Percentiles rank a stretch among this genome's conserved stretches.
Conservation (phyloP, 2,329 filamentous ascomycete genomes). For the Beauveria varroae region DNA sequence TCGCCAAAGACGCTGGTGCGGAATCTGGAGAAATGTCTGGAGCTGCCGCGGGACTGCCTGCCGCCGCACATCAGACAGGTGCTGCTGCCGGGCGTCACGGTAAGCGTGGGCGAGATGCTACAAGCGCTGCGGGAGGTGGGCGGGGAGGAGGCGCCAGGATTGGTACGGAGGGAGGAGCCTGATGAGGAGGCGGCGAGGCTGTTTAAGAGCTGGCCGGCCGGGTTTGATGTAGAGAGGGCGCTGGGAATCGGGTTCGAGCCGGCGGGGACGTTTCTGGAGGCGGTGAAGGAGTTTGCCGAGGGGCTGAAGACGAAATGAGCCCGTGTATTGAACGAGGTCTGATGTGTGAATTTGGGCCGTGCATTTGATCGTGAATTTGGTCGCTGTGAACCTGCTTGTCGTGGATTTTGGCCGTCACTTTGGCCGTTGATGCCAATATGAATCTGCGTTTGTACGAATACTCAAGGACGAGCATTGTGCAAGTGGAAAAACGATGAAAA, state of each 20-base stretch:
- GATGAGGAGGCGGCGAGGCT: conserved; percentile 40
- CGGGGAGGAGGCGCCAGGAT: conserved; percentile 33
- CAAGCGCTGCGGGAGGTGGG: conserved; percentile 42
- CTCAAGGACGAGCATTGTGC: no score
- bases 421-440: no score
- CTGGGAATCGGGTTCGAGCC: conserved; percentile 41
- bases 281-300: conserved; percentile 21
- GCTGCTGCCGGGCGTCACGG: conserved; percentile 44
- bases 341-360: no score
- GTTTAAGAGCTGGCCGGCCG: conserved; percentile 46
- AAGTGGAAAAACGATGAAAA: neutral
- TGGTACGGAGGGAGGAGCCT: conserved; percentile 38
- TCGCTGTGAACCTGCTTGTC: no score
- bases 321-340: neutral
- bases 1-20: conserved; percentile 41
- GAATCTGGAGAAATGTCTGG: conserved; percentile 36
- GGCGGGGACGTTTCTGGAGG: conserved; percentile 33
- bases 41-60: conserved; percentile 16
- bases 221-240: conserved; percentile 44
- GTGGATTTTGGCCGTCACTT: no score
- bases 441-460: no score
- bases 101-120: conserved; percentile 46
- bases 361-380: no score
- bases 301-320: neutral
- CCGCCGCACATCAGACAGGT: conserved; percentile 29